Evolutionary conservation across 345 rosid genomes (phyloP), one percentile per base, ranked within the genome.

Genomic region (Murraya koenigii): DNA sequence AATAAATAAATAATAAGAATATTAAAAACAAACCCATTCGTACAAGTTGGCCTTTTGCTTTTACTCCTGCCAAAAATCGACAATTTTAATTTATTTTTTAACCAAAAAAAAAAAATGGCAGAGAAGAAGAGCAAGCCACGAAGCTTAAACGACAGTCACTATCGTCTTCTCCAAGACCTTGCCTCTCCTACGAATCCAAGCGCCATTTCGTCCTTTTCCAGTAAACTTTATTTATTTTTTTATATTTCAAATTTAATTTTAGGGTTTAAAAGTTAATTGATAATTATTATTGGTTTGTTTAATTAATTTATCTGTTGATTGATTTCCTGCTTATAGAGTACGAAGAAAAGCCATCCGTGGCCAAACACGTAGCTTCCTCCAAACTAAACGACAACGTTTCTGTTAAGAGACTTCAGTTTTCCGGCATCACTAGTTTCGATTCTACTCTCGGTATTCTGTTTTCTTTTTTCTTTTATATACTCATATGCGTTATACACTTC

Each of bases 121-220:
- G 93, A 86, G 1, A 85, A 82, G 47, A 88, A 82, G 39, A 88
- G 83, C 63, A 79, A 88, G 66, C 95, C 98, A 17, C 80, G 81
- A 73, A 94, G 97, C 84, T 85, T 96, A 58, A 96, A 96, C 88
- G 94, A 92, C 73, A 85, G 93, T 66, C 95, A 92, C 78, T 89
- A 92, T 66, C 97, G 94, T 66, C 78, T 92, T 64, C 97, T 94
- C 35, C 93, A 91, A 79, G 94, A 87, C 81, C 87, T 88, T 22
- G 87, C 93, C 36, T 87, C 92, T 72, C 89, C 93, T 78, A 89
- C 92, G 15, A 89, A 82, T 67, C 77, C 80, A 14, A 36, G 81
- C 0, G 32, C 71, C 9, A 3, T 79, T 72, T 56, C 79, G 39
- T 74, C 88, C 64, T 78, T 75, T 36, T 70, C 85, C 52, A 84